Evolutionary conservation across 225 moss, liverwort and hornwort species (phyloP).

Genomic region (Polytrichum formosum): DNA sequence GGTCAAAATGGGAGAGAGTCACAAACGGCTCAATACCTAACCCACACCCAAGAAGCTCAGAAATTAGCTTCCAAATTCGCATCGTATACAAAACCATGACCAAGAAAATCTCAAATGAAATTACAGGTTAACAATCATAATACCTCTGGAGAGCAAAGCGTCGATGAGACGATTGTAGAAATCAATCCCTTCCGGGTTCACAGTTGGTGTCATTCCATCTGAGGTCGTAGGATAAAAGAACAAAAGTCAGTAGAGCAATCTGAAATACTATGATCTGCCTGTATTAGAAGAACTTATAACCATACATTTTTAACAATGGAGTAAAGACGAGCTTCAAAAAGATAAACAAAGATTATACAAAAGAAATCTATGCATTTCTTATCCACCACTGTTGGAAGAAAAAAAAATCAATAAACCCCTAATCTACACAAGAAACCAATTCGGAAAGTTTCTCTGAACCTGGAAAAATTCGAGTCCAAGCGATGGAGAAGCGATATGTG

Average conservation of each 20-base stretch:
- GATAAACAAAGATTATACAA: too few species aligned
- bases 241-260: neutral
- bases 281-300: too few species aligned
- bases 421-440: too few species aligned
- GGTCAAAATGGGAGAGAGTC: conserved; percentile 68
- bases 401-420: too few species aligned
- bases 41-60: neutral
- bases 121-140: neutral
- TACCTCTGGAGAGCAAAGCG: conserved; percentile 16
- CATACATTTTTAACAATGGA: too few species aligned
- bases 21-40: conserved; percentile 41
- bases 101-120: neutral
- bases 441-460: conserved; percentile 7
- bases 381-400: too few species aligned
- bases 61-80: neutral
- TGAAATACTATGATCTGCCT: too few species aligned
- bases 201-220: conserved; percentile 21
- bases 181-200: conserved; percentile 19
- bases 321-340: too few species aligned
- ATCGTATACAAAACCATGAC: neutral
- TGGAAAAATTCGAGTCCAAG: conserved; percentile 58
- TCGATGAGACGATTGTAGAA: conserved; percentile 29
- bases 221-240: neutral
- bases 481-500: conserved; percentile 45
- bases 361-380: too few species aligned